A percentile compares a stretch with the other conserved stretches of the same genome.
Conservation (phyloP, 2,329 filamentous ascomycete species). For the Ascochyta pisi region DNA sequence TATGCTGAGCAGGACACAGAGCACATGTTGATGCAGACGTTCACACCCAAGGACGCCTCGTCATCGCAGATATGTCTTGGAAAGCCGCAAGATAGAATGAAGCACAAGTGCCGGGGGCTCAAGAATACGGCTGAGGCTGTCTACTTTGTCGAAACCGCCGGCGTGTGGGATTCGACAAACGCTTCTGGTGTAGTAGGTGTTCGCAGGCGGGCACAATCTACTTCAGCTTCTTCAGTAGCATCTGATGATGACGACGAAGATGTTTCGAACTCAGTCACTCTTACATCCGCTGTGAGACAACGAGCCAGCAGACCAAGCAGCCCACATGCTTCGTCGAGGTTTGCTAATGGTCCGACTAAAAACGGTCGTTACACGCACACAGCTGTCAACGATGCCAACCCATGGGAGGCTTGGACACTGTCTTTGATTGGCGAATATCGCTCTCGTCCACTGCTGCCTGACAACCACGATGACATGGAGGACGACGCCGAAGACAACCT, state of each 20-base stretch:
- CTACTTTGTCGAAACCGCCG: conserved; percentile 66
- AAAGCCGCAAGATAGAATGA: conserved; percentile 46
- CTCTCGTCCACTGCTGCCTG: conserved; percentile 45
- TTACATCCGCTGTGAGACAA: conserved; percentile 38
- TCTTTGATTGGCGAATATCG: conserved; percentile 56
- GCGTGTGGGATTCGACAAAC: conserved; percentile 68
- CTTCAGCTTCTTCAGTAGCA: conserved; percentile 36
- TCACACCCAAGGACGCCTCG: conserved; percentile 61
- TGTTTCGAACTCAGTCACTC: conserved; percentile 15
- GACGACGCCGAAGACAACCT: conserved; percentile 56
- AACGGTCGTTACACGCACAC: conserved; percentile 3
- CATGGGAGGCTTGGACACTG: conserved; percentile 64
- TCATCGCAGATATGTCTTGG: conserved; percentile 64
- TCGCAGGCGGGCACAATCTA: conserved; percentile 53
- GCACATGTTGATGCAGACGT: conserved; percentile 71
- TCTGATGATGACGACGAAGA: conserved; percentile 34
- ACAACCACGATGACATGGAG: conserved; percentile 23
- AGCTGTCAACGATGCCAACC: conserved; percentile 37
- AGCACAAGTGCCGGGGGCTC: conserved; percentile 45
- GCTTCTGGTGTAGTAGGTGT: conserved; percentile 70
- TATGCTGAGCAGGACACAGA: conserved; percentile 67
- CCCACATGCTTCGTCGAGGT: conserved; percentile 7
- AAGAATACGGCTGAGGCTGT: conserved; percentile 57
- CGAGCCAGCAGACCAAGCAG: conserved; percentile 28
- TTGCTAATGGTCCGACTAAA: conserved; percentile 11